A percentile compares a stretch with the other conserved stretches of the same genome.
Conservation (phyloP, 306 rosid genomes). For the Parietaria judaica region DNA sequence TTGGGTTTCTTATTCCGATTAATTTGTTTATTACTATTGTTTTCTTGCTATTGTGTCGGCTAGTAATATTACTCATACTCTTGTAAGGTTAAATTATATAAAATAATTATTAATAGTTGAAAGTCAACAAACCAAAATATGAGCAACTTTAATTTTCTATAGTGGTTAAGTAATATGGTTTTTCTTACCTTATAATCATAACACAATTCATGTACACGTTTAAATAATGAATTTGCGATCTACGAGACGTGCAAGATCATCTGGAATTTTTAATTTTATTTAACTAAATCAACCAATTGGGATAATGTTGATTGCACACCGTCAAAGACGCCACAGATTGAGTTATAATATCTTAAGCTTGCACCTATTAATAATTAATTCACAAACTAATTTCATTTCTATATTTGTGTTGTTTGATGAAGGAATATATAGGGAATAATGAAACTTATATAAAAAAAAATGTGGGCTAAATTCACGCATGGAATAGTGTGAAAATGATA, state of each 20-base stretch:
- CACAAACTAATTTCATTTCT: not conserved
- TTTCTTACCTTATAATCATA: not conserved
- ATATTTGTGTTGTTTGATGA: not conserved
- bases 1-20: not conserved
- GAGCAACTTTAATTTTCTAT: not conserved
- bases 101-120: too few species aligned
- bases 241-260: conserved; percentile 7
- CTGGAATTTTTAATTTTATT: not conserved
- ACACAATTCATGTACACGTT: not conserved
- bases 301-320: not conserved
- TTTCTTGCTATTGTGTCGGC: not conserved
- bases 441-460: too few species aligned
- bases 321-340: not conserved
- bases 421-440: too few species aligned
- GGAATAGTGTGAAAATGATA: too few species aligned
- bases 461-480: too few species aligned
- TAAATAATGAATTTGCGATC: conserved; percentile 1
- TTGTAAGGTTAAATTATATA: not conserved
- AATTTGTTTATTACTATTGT: not conserved
- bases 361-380: too few species aligned
- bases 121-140: conserved; percentile 5
- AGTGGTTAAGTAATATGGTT: too few species aligned
- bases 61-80: not conserved
- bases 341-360: conserved; percentile 3
- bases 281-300: not conserved